These are phyloP conservation scores for Rutstroemia sp. DNA, from an alignment of 2,329 filamentous ascomycete genomes.

Conservation along the genomic window DNA sequence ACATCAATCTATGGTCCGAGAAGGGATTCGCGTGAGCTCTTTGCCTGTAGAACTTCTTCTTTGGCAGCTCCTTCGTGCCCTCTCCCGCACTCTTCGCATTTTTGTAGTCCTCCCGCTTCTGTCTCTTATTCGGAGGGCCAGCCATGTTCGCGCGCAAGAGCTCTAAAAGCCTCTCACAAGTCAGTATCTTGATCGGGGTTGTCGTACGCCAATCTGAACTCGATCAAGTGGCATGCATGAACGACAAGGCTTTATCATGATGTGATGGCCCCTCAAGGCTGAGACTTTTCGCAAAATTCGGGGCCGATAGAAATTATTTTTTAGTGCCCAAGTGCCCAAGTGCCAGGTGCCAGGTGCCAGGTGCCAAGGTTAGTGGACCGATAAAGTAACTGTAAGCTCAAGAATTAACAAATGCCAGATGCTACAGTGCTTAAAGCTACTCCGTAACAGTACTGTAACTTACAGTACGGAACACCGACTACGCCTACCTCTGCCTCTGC, in stretches of 20 bases:
- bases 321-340: neutral
- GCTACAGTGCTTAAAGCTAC: no score
- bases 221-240: neutral
- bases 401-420: neutral
- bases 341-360: no score
- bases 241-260: conserved; percentile 3
- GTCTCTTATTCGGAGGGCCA: conserved; percentile 46
- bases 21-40: conserved; percentile 97
- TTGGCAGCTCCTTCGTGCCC: conserved; percentile 49
- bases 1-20: conserved; percentile 82
- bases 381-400: no score
- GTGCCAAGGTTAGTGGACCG: no score
- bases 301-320: neutral
- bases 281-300: neutral
- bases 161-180: neutral
- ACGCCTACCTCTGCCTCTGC: no score
- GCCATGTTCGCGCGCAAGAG: conserved; percentile 30
- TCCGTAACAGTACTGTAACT: no score
- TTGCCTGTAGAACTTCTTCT: conserved; percentile 95
- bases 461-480: no score
- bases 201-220: neutral
- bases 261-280: conserved; percentile 9
- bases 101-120: conserved; percentile 61
- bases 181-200: neutral
- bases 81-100: conserved; percentile 44